Base-by-base conservation (phyloP, 2,329 filamentous ascomycete species). In the Ramularia endophylla region DNA sequence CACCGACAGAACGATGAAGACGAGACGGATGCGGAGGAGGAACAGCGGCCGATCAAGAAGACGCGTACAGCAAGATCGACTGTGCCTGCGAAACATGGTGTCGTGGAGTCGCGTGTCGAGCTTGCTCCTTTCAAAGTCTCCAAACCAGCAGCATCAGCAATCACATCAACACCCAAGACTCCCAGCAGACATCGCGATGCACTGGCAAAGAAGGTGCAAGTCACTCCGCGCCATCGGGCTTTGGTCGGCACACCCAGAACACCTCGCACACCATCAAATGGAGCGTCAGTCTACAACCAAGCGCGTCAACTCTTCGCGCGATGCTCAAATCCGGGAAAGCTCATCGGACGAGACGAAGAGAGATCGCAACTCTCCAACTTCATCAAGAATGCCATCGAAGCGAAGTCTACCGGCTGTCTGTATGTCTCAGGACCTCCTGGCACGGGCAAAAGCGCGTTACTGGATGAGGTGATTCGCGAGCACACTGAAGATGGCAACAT, bases 361-460 rank as follows among this genome's bases (percentile, higher is more conserved):
- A 75, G 58, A 71, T 68, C 73, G 11, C 81, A 88, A 50, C 68
- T 97, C 25, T 68, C 71, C 9, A 64, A 60, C 0, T 95, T 95
- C 59, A 73, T 95, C 37, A 69, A 77, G 28, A 74, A 75, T 37
- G 79, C 80, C 52, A 68, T 81, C 4, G 70, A 75, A 7, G 64
- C 76, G 13, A 71, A 70, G 8, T 77, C 75, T 3, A 81, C 81
- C 39, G 88, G 89, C 39, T 97, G 90, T 59, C 75, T 95, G 38
- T 98, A 98, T 61, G 83, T 98, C 52, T 95, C 89, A 54, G 92
- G 92, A 0, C 92, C 92, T 3, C 92, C 92, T 2, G 92, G 92
- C 8, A 98, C 92, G 0, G 92, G 92, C 40, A 98, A 98, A 69
- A 97, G 89, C 63, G 92, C 92, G 20, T 83, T 97, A 72, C 80